Evolutionary conservation across 2,329 filamentous ascomycete species (phyloP), one percentile per base, ranked within the genome.

Genomic region (Cladosporium phlei): DNA sequence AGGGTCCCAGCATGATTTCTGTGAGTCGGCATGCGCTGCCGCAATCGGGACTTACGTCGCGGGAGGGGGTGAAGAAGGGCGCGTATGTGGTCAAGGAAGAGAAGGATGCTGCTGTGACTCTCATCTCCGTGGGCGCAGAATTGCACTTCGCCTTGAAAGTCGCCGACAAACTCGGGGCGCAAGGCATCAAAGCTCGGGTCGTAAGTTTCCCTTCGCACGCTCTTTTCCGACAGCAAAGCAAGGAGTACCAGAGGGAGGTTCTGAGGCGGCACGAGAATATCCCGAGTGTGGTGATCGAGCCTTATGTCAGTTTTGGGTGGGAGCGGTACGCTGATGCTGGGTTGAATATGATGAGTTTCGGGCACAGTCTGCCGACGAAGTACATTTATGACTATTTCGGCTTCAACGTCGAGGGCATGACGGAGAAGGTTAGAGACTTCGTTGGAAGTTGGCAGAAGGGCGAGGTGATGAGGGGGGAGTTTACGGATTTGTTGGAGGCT

Each of bases 321-420:
- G 79, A 81, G 63, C 61, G 78, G 16, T 82, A 80, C 55, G 78
- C 77, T 0, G 73, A 80, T 58, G 78, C 77, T 1, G 76, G 73
- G 1, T 69, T 69, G 49, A 74, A 68, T 38, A 74, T 81, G 70
- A 68, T 69, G 34, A 65, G 66, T 0, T 82, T 80, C 52, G 78
- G 77, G 0, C 75, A 81, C 56, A 75, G 70, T 12, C 58, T 81
- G 34, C 77, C 78, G 0, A 74, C 76, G 0, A 71, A 73, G 51
- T 69, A 70, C 9, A 75, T 74, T 2, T 80, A 80, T 57, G 70
- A 73, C 53, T 73, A 73, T 45, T 80, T 80, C 56, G 75, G 77
- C 1, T 80, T 76, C 51, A 72, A 78, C 40, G 68, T 63, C 2
- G 55, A 69, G 50, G 61, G 59, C 2, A 68, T 75, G 52, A 69